These are phyloP conservation scores for Acanthochlamys bracteata DNA, from an alignment of 106 monocot genomes.

Conservation along the genomic window DNA sequence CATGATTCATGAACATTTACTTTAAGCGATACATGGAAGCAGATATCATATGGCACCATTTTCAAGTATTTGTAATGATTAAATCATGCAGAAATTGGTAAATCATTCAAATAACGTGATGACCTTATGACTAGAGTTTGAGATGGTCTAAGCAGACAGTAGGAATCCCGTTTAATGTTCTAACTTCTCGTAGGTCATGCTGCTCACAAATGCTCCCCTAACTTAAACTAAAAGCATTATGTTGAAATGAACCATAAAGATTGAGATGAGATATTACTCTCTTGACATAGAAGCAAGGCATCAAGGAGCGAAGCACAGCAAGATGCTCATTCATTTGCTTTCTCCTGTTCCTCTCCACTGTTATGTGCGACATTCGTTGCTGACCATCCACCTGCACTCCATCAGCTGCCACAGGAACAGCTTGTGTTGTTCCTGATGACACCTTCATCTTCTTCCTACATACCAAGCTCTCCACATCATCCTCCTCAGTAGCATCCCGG, in stretches of 20 bases:
- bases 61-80: not conserved
- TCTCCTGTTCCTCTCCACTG: constrained; percentile 85
- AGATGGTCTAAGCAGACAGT: no score
- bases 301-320: constrained; percentile 40
- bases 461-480: constrained; percentile 5
- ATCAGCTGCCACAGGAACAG: not conserved
- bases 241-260: not conserved
- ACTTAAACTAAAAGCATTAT: no score
- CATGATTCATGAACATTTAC: not conserved
- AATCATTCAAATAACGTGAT: no score
- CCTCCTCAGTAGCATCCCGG: constrained; percentile 7
- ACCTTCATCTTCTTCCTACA: constrained; percentile 45
- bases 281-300: constrained; percentile 93
- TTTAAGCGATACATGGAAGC: not conserved
- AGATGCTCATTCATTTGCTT: constrained; percentile 94
- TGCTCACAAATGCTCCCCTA: no score
- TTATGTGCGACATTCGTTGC: constrained; percentile 60
- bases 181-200: no score
- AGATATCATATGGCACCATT: not conserved
- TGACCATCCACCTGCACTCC: constrained; percentile 16
- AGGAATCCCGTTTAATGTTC: no score
- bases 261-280: constrained; percentile 29
- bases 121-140: no score
- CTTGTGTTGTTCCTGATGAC: not conserved
- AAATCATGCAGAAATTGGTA: not conserved